These are phyloP conservation scores for Arabidopsis hybrid DNA, from an alignment of 441 rosid genomes.

Conservation along the genomic window DNA sequence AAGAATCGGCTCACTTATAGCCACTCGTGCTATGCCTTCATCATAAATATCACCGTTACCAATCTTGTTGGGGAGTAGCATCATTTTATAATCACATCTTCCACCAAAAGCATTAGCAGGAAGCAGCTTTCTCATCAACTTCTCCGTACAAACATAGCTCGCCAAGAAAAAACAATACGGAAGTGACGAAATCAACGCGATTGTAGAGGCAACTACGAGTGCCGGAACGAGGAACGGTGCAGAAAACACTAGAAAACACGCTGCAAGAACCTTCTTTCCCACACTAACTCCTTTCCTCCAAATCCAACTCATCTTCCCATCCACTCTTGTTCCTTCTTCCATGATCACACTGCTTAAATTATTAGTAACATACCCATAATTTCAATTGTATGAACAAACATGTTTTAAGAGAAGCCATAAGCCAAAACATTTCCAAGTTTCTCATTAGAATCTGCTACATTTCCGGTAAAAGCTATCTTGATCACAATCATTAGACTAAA, in stretches of 20 bases:
- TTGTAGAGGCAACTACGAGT: constrained; percentile 57
- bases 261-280: constrained; percentile 67
- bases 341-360: constrained; percentile 20
- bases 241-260: constrained; percentile 59
- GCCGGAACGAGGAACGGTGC: constrained; percentile 77
- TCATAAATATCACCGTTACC: constrained; percentile 17
- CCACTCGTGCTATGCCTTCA: constrained; percentile 4
- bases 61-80: constrained; percentile 10
- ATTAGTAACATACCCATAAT: constrained; percentile 3
- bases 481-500: constrained; percentile 3
- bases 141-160: constrained; percentile 73
- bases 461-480: neutral
- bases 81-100: constrained; percentile 17
- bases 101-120: constrained; percentile 53
- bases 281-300: constrained; percentile 53
- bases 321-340: constrained; percentile 39
- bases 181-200: constrained; percentile 65
- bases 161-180: constrained; percentile 72
- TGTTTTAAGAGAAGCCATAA: neutral
- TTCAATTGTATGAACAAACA: neutral
- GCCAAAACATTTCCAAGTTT: too few relatives aligned
- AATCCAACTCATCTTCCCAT: constrained; percentile 54
- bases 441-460: constrained; percentile 15
- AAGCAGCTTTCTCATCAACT: constrained; percentile 70
- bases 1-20: constrained; percentile 18